Conservation (phyloP, 768 basidiomycete species). For the Nidularia pulvinata region DNA sequence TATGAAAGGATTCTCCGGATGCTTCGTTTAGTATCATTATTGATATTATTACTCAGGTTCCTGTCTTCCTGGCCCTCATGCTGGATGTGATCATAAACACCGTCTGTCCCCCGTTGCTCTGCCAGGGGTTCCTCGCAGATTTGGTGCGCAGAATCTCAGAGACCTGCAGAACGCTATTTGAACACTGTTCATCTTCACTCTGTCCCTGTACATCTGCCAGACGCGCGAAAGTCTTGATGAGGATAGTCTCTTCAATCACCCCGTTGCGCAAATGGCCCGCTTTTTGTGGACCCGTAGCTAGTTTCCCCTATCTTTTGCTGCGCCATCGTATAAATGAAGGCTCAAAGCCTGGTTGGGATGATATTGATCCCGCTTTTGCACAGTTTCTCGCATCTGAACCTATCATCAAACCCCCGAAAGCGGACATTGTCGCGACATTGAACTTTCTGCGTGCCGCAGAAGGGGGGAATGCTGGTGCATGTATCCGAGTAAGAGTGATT, state of each 20-base stretch:
- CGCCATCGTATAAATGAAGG: conserved; percentile 44
- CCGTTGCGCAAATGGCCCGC: conserved; percentile 20
- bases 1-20: conserved; percentile 30
- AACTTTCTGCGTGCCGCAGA: no score
- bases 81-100: conserved; percentile 40
- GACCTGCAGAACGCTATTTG: conserved; percentile 34
- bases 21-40: conserved; percentile 32
- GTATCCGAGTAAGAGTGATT: no score
- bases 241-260: conserved; percentile 30
- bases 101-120: conserved; percentile 38
- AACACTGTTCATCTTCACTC: conserved; percentile 37
- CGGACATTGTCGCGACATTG: no score
- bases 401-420: no score
- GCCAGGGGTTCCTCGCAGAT: conserved; percentile 50
- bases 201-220: conserved; percentile 26
- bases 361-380: conserved; percentile 25
- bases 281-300: conserved; percentile 26
- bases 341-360: conserved; percentile 32
- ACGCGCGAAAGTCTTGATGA: conserved; percentile 37
- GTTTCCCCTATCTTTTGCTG: conserved; percentile 35
- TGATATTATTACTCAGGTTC: conserved; percentile 34
- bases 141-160: conserved; percentile 39
- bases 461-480: no score
- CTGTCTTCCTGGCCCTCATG: conserved; percentile 44
- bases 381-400: no score